Base-by-base conservation (phyloP, 2,329 filamentous ascomycete genomes). In the Nemania bipapillata region DNA sequence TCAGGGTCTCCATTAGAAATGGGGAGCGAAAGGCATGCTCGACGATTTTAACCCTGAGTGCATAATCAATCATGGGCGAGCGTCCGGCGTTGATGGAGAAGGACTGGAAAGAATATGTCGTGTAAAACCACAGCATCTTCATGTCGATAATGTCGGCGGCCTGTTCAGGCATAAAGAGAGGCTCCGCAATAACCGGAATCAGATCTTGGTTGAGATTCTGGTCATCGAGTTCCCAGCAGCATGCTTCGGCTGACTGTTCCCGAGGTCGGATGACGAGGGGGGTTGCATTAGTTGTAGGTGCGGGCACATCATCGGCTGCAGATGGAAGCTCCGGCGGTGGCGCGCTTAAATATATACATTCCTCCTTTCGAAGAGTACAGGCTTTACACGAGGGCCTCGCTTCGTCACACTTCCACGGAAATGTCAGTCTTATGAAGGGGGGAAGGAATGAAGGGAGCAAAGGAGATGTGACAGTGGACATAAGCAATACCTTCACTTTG, bases 101-200 rank as follows among this genome's bases (percentile, higher is more conserved):
- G 15, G 83, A 84, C 2, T 77, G 68, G 70, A 79, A 85, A 8
- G 84, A 85, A 35, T 81, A 75, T 8, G 79, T 80, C 12, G 83
- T 84, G 73, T 86, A 88, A 73, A 86, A 86, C 85, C 86, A 88
- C 6, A 88, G 74, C 47, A 88, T 80, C 70, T 82, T 83, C 84
- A 88, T 85, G 68, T 88, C 85, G 28, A 78, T 71, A 5, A 66
- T 63, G 35, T 80, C 78, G 47, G 81, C 77, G 59, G 80, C 75
- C 12, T 75, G 76, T 0, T 67, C 65, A 1, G 83, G 78, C 9
- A 75, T 72, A 66, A 80, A 81, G 9, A 81, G 65, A 9, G 81
- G 82, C 65, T 83, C 80, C 9, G 73, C 65, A 49, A 80, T 56
- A 22, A 79, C 70, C 11, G 69, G 37, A 45, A 69, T 35, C 49